Evolutionary conservation across 2,329 filamentous ascomycete genomes (phyloP).

Genomic region (Sporothrix pseudoabietina): DNA sequence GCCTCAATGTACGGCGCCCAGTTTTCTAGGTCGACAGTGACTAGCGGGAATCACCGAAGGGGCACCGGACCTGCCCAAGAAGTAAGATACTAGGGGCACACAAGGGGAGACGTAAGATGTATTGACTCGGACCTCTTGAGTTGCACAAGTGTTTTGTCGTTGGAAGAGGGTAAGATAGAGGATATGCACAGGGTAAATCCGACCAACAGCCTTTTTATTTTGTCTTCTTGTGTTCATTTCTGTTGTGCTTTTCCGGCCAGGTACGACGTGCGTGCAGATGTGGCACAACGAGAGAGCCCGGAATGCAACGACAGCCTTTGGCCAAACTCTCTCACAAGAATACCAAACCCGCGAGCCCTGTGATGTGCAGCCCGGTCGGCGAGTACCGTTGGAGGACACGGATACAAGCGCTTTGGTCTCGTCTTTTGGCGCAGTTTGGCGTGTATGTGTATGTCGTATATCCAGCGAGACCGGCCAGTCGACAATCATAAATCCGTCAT

Average conservation of each 20-base stretch:
- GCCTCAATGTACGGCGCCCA: background rate
- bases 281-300: background rate
- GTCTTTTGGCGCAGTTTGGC: background rate
- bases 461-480: background rate
- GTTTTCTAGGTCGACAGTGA: background rate
- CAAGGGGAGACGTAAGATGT: background rate
- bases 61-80: background rate
- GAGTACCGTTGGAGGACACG: background rate
- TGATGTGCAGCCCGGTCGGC: background rate
- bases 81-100: background rate
- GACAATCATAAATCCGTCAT: background rate
- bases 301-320: background rate
- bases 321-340: background rate
- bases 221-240: background rate
- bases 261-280: background rate
- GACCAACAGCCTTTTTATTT: background rate
- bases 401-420: background rate
- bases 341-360: background rate
- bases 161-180: background rate
- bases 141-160: background rate
- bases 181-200: background rate
- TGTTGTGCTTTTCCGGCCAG: background rate
- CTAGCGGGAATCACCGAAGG: background rate
- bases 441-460: background rate
- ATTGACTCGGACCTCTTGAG: constrained; percentile 8